These are phyloP conservation scores for Hippophae tibetana DNA, from an alignment of 306 rosid species.

Conservation along the genomic window DNA sequence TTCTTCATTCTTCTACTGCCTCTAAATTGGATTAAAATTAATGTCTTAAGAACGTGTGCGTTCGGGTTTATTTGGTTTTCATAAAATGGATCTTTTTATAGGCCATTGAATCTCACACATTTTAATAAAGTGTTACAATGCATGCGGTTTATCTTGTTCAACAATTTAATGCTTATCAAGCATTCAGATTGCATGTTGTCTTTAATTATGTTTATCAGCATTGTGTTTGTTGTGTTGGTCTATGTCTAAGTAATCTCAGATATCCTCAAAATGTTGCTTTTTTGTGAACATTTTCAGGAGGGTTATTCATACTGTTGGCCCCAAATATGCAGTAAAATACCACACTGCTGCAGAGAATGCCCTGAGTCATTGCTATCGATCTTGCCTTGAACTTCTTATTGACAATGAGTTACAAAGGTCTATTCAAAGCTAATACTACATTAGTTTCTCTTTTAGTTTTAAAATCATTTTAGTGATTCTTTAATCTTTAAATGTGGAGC, in stretches of 20 bases:
- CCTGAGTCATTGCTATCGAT: constrained; percentile 93
- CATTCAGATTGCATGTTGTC: too few relatives aligned
- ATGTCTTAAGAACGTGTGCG: too few relatives aligned
- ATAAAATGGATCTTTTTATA: too few relatives aligned
- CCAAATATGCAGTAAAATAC: constrained; percentile 91
- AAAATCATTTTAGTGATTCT: constrained; percentile 12
- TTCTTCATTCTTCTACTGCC: not conserved
- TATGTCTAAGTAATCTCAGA: not conserved
- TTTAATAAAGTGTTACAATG: too few relatives aligned
- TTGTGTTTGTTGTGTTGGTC: not conserved
- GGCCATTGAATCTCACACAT: too few relatives aligned
- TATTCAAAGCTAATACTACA: constrained; percentile 17
- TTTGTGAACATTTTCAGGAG: constrained; percentile 42
- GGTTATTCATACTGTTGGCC: constrained; percentile 94
- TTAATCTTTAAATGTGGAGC: not conserved
- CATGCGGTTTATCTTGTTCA: too few relatives aligned
- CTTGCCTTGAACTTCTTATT: constrained; percentile 91
- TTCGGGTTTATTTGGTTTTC: too few relatives aligned
- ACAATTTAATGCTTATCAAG: too few relatives aligned
- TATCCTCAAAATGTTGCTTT: not conserved
- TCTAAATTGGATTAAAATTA: too few relatives aligned
- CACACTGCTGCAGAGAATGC: constrained; percentile 99
- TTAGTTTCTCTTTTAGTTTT: constrained; percentile 11
- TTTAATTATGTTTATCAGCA: too few relatives aligned
- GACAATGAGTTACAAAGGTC: constrained; percentile 83